A percentile compares a stretch with the other conserved stretches of the same genome.
Evolutionary conservation across 768 basidiomycete species (phyloP).

Genomic region (Phaeolepiota aurea): DNA sequence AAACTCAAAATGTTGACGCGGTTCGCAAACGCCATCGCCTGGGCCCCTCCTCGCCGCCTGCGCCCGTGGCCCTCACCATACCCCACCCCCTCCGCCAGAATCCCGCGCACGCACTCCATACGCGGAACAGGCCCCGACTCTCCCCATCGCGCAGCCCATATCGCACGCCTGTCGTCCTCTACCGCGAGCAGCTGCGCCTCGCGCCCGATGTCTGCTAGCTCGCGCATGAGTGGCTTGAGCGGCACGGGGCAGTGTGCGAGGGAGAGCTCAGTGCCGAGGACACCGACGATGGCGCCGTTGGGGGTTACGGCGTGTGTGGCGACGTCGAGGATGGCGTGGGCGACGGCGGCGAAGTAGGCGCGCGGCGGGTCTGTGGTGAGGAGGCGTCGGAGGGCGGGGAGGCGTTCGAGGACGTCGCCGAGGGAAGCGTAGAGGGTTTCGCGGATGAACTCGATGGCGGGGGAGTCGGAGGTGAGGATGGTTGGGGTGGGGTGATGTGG

Average conservation of each 20-base stretch:
- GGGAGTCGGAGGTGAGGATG: slow-evolving; percentile 39
- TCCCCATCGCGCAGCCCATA: slow-evolving; percentile 27
- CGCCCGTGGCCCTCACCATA: slow-evolving; percentile 29
- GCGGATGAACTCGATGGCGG: slow-evolving; percentile 71
- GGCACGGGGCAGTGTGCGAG: slow-evolving; percentile 51
- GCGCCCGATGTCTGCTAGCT: slow-evolving; percentile 48
- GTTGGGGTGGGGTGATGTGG: slow-evolving; percentile 22
- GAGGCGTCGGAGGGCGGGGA: slow-evolving; percentile 42
- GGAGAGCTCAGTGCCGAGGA: slow-evolving; percentile 49
- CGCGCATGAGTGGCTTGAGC: slow-evolving; percentile 63
- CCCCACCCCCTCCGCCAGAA: slow-evolving; percentile 56
- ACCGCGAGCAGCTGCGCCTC: slow-evolving; percentile 39
- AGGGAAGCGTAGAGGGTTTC: slow-evolving; percentile 83
- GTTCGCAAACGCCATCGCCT: slow-evolving; percentile 67
- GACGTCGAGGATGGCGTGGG: slow-evolving; percentile 64
- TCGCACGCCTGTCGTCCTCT: slow-evolving; percentile 48
- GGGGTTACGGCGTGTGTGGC: slow-evolving; percentile 40
- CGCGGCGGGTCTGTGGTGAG: slow-evolving; percentile 58
- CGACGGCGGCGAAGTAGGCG: slow-evolving; percentile 75
- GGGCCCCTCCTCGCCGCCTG: slow-evolving; percentile 50
- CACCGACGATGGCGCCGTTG: slow-evolving; percentile 46
- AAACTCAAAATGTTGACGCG: slow-evolving; percentile 68
- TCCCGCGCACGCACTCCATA: slow-evolving; percentile 48
- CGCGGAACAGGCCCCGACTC: slow-evolving; percentile 29
- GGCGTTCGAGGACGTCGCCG: slow-evolving; percentile 56